A percentile compares a stretch with the other conserved stretches of the same genome.
Conservation (phyloP, 2,329 filamentous ascomycete species). For the Phialemoniopsis sp. region DNA sequence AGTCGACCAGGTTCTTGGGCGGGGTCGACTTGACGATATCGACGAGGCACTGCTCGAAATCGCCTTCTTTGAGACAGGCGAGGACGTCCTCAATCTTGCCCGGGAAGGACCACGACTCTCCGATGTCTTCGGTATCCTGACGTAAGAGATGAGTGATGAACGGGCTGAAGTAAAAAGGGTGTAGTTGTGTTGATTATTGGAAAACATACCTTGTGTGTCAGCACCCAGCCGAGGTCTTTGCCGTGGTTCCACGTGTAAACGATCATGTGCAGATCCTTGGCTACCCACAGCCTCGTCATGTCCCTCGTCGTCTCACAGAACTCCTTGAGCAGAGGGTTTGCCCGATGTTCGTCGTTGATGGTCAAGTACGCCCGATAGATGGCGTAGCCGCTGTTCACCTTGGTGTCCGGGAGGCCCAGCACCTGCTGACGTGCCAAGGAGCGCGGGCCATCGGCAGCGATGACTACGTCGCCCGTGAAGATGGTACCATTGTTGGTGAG, state of each 20-base stretch:
- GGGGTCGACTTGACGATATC: constrained; percentile 42
- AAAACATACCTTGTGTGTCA: too few relatives aligned
- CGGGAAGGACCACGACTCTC: constrained; percentile 41
- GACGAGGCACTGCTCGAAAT: constrained; percentile 39
- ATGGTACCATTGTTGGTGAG: constrained; percentile 34
- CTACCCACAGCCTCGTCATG: constrained; percentile 56
- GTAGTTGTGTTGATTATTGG: too few relatives aligned
- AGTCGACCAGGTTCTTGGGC: constrained; percentile 37
- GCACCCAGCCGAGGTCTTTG: constrained; percentile 53
- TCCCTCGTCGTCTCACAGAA: constrained; percentile 54
- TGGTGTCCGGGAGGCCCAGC: constrained; percentile 34
- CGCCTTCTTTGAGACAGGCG: constrained; percentile 39
- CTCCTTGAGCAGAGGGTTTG: too few relatives aligned
- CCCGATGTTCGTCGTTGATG: too few relatives aligned
- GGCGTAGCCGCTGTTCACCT: constrained; percentile 35
- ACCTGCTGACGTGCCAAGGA: constrained; percentile 41
- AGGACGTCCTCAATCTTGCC: constrained; percentile 37
- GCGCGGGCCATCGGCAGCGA: constrained; percentile 43
- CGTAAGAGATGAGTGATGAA: too few relatives aligned
- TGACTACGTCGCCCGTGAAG: constrained; percentile 33
- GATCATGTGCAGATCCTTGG: constrained; percentile 51
- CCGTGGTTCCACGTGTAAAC: constrained; percentile 54
- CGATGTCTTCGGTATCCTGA: constrained; percentile 42
- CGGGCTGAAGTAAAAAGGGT: too few relatives aligned
- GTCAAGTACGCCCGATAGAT: constrained; percentile 41